Conservation (phyloP, 1,284 basidiomycete species). For the Ceratobasidium sp. region DNA sequence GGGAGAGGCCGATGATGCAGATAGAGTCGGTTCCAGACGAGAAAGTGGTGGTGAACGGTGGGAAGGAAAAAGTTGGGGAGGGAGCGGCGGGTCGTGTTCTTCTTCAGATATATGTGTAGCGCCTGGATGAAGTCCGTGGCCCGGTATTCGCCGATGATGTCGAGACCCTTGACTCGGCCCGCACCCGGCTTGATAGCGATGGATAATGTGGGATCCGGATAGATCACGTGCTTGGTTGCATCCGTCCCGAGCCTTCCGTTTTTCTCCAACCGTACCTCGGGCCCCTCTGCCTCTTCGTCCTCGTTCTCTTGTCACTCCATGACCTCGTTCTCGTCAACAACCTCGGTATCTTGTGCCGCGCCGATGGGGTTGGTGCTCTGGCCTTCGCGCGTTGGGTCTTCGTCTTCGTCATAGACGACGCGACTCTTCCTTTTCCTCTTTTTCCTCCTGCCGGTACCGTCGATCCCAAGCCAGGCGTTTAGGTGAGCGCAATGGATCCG, state of each 20-base stretch:
- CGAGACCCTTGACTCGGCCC: neutral
- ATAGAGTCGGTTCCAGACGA: slow-evolving; percentile 34
- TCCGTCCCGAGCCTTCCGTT: neutral
- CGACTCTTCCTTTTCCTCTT: too few relatives aligned
- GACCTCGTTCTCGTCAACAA: too few relatives aligned
- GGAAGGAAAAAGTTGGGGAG: neutral
- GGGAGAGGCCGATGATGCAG: slow-evolving; percentile 9
- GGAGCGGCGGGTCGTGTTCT: neutral
- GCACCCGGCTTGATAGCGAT: neutral
- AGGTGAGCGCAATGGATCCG: neutral
- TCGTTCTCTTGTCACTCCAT: neutral
- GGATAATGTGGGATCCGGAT: neutral
- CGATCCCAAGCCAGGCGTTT: slow-evolving; percentile 2
- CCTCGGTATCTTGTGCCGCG: too few relatives aligned
- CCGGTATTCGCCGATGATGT: neutral
- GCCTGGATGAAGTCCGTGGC: neutral
- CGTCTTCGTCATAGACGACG: neutral
- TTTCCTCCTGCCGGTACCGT: too few relatives aligned
- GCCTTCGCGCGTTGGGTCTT: too few relatives aligned
- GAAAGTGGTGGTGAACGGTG: slow-evolving; percentile 2
- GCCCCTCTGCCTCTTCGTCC: neutral
- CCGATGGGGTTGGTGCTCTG: too few relatives aligned
- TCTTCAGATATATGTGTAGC: neutral
- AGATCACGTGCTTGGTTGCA: neutral
- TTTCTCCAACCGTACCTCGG: neutral